These are phyloP conservation scores for Geranium incanum DNA, from an alignment of 441 rosid genomes.

Conservation along the genomic window DNA sequence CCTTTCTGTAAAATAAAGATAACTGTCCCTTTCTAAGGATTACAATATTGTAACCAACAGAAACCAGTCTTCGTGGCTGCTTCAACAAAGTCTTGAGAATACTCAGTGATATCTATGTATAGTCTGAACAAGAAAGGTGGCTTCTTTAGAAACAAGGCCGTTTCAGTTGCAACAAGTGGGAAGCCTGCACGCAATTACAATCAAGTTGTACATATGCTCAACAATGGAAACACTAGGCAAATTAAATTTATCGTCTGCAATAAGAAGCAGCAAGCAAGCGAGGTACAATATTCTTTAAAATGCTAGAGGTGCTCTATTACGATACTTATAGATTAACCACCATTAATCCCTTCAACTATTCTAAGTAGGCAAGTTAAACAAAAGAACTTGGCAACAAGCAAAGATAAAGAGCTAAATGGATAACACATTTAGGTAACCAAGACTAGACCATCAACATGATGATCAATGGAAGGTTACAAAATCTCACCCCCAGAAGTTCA, in stretches of 20 bases:
- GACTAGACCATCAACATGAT: not conserved
- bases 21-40: not conserved
- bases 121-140: not conserved
- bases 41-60: slow-evolving; percentile 4
- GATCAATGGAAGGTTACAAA: not conserved
- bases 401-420: not conserved
- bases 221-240: not conserved
- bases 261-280: not conserved
- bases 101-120: not conserved
- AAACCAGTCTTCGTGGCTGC: not conserved
- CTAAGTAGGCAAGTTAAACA: not conserved
- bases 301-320: not conserved
- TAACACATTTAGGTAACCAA: not conserved
- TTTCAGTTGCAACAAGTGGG: not conserved
- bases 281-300: not conserved
- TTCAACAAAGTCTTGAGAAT: not conserved
- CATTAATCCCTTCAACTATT: not conserved
- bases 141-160: not conserved
- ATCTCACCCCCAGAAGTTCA: not conserved
- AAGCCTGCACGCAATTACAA: not conserved
- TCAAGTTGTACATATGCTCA: not conserved
- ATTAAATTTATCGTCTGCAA: not conserved
- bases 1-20: not conserved
- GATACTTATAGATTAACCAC: not conserved
- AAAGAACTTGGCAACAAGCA: not conserved